A percentile compares a stretch with the other conserved stretches of the same genome.
Evolutionary conservation across 768 basidiomycete species (phyloP).

Genomic region (Podaxis sp.): DNA sequence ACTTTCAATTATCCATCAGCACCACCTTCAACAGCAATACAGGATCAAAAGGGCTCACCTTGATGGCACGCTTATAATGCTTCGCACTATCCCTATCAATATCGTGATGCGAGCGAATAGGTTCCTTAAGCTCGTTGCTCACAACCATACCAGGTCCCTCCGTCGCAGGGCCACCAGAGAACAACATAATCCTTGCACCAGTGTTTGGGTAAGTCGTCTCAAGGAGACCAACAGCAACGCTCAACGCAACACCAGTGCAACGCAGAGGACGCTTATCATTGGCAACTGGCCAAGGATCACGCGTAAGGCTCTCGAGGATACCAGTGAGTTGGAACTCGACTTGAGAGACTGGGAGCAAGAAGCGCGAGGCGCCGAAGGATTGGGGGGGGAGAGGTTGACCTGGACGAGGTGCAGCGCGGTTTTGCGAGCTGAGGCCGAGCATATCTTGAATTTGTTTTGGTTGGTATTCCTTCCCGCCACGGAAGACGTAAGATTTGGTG

Average conservation of each 20-base stretch:
- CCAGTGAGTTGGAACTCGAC: conserved; percentile 96
- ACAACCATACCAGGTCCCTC: conserved; percentile 98
- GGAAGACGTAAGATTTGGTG: conserved; percentile 98
- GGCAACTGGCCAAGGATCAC: conserved; percentile 98
- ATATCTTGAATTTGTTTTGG: conserved; percentile 98
- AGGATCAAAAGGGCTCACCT: conserved; percentile 49
- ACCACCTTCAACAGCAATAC: conserved; percentile 1
- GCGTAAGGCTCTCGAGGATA: conserved; percentile 80
- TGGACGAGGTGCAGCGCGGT: conserved; percentile 82
- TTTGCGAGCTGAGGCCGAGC: conserved; percentile 81
- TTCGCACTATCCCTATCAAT: conserved; percentile 96
- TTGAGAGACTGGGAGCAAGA: conserved; percentile 88
- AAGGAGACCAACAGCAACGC: conserved; percentile 88
- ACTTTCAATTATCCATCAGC: conserved; percentile 46
- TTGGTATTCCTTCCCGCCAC: conserved; percentile 94
- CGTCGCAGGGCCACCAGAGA: conserved; percentile 92
- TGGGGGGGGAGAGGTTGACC: conserved; percentile 81
- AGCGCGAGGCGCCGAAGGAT: conserved; percentile 82
- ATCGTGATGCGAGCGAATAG: conserved; percentile 97
- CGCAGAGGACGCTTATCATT: conserved; percentile 90
- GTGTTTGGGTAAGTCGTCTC: conserved; percentile 97
- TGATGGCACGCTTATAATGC: conserved; percentile 94
- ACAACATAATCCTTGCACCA: conserved; percentile 94
- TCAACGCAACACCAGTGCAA: conserved; percentile 93
- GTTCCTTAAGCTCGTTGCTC: conserved; percentile 91